phyloP scores from a whole-genome alignment of 257 asterid species.

The Ballota nigra region DNA sequence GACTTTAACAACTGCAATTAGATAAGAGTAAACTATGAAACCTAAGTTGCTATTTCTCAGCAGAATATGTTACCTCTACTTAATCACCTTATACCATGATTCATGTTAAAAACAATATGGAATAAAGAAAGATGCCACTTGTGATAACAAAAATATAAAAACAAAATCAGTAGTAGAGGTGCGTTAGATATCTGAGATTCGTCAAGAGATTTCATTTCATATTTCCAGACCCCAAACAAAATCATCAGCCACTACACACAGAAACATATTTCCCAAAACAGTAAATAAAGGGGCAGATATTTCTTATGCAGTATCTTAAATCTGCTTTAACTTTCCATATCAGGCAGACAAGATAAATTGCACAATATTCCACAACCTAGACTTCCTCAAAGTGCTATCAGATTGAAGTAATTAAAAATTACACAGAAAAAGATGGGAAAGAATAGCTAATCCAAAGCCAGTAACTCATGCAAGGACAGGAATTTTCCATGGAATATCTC shows the following conservation, averaged over 20 bases:
- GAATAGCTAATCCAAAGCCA: conserved; percentile 5
- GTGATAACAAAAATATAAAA: background rate
- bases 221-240: background rate
- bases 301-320: background rate
- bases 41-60: background rate
- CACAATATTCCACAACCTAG: background rate
- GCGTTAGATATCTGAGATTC: conserved; percentile 2
- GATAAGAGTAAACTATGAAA: background rate
- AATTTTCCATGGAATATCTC: background rate
- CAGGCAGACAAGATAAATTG: background rate
- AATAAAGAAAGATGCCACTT: background rate
- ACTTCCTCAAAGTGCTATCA: background rate
- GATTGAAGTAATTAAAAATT: background rate
- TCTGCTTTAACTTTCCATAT: background rate
- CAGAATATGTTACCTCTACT: conserved; percentile 1
- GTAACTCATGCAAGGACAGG: conserved; percentile 5
- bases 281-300: background rate
- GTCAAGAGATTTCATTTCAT: background rate
- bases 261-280: background rate
- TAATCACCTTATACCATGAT: background rate
- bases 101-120: background rate
- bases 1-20: conserved; percentile 10
- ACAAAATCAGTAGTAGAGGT: background rate
- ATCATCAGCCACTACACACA: background rate
- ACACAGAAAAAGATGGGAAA: background rate